phyloP scores from a whole-genome alignment of 1,139 yeast species.

The Debaryomyces nepalensis region DNA sequence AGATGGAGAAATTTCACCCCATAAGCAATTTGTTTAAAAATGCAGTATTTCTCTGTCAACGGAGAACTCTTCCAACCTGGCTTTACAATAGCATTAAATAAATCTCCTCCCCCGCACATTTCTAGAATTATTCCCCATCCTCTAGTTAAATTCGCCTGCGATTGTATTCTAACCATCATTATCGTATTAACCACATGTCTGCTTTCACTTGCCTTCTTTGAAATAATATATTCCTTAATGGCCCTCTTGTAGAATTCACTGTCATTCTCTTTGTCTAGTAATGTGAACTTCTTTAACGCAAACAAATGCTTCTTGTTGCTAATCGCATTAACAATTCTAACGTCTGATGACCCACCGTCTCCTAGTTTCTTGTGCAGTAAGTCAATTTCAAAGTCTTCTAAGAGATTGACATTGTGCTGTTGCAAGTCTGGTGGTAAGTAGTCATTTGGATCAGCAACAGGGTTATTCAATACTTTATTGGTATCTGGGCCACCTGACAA shows the following conservation, averaged over 20 bases:
- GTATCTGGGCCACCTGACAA: slow-evolving; percentile 42
- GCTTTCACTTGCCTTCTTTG: slow-evolving; percentile 53
- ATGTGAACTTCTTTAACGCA: slow-evolving; percentile 70
- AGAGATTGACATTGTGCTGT: slow-evolving; percentile 54
- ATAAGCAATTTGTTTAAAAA: slow-evolving; percentile 61
- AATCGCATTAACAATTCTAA: slow-evolving; percentile 51
- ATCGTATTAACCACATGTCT: slow-evolving; percentile 64
- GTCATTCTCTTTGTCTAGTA: slow-evolving; percentile 63
- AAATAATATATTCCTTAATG: slow-evolving; percentile 63
- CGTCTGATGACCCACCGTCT: slow-evolving; percentile 75
- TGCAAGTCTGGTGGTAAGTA: slow-evolving; percentile 59
- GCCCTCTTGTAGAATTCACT: slow-evolving; percentile 71
- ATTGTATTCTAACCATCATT: slow-evolving; percentile 61
- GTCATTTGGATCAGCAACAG: slow-evolving; percentile 72
- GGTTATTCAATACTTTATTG: slow-evolving; percentile 58
- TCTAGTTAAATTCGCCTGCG: slow-evolving; percentile 56
- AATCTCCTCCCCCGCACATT: slow-evolving; percentile 60
- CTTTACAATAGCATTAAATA: slow-evolving; percentile 47
- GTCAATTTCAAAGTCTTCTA: slow-evolving; percentile 64
- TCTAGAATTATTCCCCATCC: slow-evolving; percentile 83
- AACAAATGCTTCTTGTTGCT: slow-evolving; percentile 44
- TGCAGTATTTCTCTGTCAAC: slow-evolving; percentile 57
- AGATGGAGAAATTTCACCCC: slow-evolving; percentile 61
- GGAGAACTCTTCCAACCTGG: slow-evolving; percentile 54
- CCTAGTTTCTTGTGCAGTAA: slow-evolving; percentile 57